phyloP scores from a whole-genome alignment of 306 rosid genomes.

The Ceratonia siliqua region DNA sequence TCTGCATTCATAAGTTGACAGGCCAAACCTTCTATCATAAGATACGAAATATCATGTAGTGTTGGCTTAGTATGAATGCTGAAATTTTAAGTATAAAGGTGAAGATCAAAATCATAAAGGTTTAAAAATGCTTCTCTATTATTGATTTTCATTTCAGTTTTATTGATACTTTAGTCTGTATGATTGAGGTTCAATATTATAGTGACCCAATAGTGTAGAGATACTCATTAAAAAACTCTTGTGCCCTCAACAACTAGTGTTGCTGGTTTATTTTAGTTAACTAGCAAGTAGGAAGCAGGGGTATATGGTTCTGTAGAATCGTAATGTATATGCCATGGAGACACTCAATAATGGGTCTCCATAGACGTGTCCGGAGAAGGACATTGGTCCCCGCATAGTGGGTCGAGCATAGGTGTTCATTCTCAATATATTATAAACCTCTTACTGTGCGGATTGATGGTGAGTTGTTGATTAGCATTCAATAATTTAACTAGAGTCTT shows the following conservation, averaged over 20 bases:
- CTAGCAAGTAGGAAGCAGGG: neutral
- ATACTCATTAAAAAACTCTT: neutral
- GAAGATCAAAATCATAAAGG: no score
- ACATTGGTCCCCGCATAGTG: constrained; percentile 43
- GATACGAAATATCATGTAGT: no score
- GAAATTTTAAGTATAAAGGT: neutral
- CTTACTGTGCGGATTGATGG: constrained; percentile 26
- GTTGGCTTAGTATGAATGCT: neutral
- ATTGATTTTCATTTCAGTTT: neutral
- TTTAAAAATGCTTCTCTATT: neutral
- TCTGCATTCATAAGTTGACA: constrained; percentile 19
- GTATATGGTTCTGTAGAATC: constrained; percentile 23
- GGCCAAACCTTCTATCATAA: no score
- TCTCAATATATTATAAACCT: constrained; percentile 20
- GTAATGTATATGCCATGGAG: constrained; percentile 4
- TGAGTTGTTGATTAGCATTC: constrained; percentile 34
- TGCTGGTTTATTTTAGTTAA: neutral
- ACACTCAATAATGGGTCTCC: constrained; percentile 35
- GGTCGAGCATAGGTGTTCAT: constrained; percentile 22
- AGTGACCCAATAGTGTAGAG: neutral
- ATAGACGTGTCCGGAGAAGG: constrained; percentile 15
- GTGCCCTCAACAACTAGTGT: neutral
- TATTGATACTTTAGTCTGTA: neutral
- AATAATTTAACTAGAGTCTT: constrained; percentile 25
- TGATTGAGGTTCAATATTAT: neutral